Evolutionary conservation across 2,329 filamentous ascomycete species (phyloP).

Genomic region (Diatrype stigma): DNA sequence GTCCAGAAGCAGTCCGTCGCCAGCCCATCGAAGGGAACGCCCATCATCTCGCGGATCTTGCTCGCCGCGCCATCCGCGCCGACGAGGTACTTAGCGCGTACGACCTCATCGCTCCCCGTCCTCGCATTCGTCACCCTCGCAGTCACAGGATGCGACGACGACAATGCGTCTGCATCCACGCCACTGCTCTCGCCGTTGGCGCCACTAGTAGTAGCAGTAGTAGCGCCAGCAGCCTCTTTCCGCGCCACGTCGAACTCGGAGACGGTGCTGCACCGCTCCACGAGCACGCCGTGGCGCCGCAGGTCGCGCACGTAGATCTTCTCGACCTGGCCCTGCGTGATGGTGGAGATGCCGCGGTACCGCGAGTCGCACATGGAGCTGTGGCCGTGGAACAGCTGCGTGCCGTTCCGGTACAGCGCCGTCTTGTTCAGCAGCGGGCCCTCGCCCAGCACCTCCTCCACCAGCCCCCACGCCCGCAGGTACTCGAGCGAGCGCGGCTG

Average conservation of each 20-base stretch:
- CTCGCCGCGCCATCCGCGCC: constrained; percentile 29
- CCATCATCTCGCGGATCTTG: constrained; percentile 22
- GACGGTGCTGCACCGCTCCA: constrained; percentile 24
- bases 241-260: constrained; percentile 12
- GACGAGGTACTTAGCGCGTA: constrained; percentile 28
- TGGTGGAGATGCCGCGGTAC: constrained; percentile 30
- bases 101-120: constrained; percentile 17
- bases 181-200: too few relatives aligned
- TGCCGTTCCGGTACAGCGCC: constrained; percentile 26
- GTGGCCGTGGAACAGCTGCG: constrained; percentile 21
- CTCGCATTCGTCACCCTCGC: constrained; percentile 16
- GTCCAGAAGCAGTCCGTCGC: constrained; percentile 31
- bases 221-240: background rate
- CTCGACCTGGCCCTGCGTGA: constrained; percentile 33
- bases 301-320: constrained; percentile 33
- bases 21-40: constrained; percentile 28
- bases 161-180: too few relatives aligned
- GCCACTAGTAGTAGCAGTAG: too few relatives aligned
- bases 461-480: constrained; percentile 11
- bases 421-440: constrained; percentile 28
- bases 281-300: constrained; percentile 25
- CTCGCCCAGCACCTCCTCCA: constrained; percentile 26
- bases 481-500: constrained; percentile 14
- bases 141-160: constrained; percentile 12
- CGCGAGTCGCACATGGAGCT: constrained; percentile 29